Evolutionary conservation across 176 grass and related monocot genomes (phyloP).

Genomic region (Oryza australiensis): DNA sequence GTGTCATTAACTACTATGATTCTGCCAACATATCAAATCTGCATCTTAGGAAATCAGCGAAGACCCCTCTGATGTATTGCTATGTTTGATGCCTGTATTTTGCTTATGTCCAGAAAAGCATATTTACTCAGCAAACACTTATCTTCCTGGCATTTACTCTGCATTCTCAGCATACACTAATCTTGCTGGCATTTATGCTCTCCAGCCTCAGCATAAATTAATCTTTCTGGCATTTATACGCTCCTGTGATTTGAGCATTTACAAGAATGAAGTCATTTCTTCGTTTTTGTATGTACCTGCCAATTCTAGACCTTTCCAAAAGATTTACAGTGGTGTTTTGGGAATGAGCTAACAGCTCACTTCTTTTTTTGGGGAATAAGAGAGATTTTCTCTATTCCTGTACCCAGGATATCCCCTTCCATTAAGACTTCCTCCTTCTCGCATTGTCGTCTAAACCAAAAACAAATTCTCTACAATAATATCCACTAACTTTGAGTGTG

Average conservation of each 20-base stretch:
- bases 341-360: no score
- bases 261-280: neutral
- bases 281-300: neutral
- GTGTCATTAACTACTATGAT: neutral
- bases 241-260: neutral
- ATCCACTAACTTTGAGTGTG: no score
- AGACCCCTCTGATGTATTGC: neutral
- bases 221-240: no score
- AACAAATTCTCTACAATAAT: no score
- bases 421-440: no score
- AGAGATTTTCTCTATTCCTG: no score
- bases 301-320: neutral
- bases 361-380: no score
- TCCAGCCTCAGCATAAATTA: neutral
- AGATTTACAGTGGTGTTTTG: neutral
- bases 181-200: neutral
- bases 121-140: neutral
- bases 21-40: neutral
- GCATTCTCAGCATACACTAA: neutral
- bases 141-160: neutral
- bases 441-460: no score
- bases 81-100: neutral
- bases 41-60: neutral
- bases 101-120: neutral
- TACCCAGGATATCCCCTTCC: no score